A percentile compares a stretch with the other conserved stretches of the same genome.
Conservation (phyloP, 495 filamentous ascomycete genomes). For the Cercophora newfieldiana region DNA sequence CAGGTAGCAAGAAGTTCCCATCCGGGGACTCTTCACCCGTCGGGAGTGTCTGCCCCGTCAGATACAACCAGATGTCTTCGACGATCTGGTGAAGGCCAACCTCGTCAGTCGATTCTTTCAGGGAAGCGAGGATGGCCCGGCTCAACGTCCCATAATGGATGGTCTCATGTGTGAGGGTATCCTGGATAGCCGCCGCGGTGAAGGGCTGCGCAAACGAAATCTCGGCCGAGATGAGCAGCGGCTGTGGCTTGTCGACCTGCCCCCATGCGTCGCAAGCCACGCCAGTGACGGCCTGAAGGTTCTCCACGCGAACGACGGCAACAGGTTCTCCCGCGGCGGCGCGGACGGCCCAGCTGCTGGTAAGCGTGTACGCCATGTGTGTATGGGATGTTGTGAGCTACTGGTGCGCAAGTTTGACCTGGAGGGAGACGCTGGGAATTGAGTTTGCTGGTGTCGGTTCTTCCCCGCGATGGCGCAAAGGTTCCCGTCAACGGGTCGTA, state of each 20-base stretch:
- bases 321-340: conserved; percentile 37
- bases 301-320: conserved; percentile 49
- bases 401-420: not conserved
- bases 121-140: conserved; percentile 46
- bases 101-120: not conserved
- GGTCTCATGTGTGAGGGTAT: conserved; percentile 54
- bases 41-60: conserved; percentile 27
- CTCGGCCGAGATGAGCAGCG: conserved; percentile 51
- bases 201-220: conserved; percentile 51
- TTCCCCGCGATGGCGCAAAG: no score
- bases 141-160: conserved; percentile 62
- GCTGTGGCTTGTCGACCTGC: conserved; percentile 50
- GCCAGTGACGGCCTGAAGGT: conserved; percentile 47
- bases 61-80: conserved; percentile 32
- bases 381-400: not conserved
- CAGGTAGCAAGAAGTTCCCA: conserved; percentile 25
- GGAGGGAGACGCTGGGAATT: not conserved
- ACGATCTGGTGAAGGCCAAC: conserved; percentile 16
- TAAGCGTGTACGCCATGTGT: conserved; percentile 19
- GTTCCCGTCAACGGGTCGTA: no score
- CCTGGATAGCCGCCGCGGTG: conserved; percentile 43
- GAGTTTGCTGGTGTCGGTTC: no score
- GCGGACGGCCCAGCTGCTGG: conserved; percentile 35
- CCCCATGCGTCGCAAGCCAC: conserved; percentile 59
- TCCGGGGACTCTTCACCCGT: not conserved